Evolutionary conservation across 345 rosid genomes (phyloP), one percentile per base, ranked within the genome.

Genomic region (Aquilaria sinensis): DNA sequence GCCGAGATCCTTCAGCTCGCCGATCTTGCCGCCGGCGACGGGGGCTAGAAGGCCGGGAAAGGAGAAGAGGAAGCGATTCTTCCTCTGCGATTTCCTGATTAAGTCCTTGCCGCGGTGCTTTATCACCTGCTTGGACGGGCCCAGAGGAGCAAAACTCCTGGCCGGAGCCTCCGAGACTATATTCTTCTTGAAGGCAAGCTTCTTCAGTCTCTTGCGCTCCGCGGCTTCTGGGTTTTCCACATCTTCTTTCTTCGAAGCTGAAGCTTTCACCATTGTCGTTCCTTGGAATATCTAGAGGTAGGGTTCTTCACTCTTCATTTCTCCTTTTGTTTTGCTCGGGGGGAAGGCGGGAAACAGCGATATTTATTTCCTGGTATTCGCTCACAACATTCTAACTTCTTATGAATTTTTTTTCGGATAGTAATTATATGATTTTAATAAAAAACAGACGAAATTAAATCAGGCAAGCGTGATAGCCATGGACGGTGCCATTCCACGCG

Each of bases 81-180:
- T 92, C 61, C 97, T 79, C 71, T 84, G 91, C 1, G 97, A 87
- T 59, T 89, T 92, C 67, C 85, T 75, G 65, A 87, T 61, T 68
- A 92, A 82, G 75, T 92, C 95, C 63, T 66, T 74, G 65, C 96
- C 98, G 30, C 83, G 89, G 77, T 92, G 96, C 70, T 92, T 89
- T 13, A 78, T 46, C 12, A 81, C 84, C 47, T 76, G 80, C 52
- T 84, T 89, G 8, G 95, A 80, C 0, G 96, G 90, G 53, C 68
- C 37, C 12, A 87, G 86, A 6, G 76, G 77, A 47, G 75, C 53
- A 31, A 64, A 43, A 56, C 72, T 61, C 50, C 67, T 77, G 68
- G 77, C 73, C 5, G 81, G 86, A 10, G 81, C 69, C 31, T 70
- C 78, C 9, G 91, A 81, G 50, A 92, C 66, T 1, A 82, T 14